These are phyloP conservation scores for Mycena filopes DNA, from an alignment of 768 basidiomycete species.

Conservation along the genomic window DNA sequence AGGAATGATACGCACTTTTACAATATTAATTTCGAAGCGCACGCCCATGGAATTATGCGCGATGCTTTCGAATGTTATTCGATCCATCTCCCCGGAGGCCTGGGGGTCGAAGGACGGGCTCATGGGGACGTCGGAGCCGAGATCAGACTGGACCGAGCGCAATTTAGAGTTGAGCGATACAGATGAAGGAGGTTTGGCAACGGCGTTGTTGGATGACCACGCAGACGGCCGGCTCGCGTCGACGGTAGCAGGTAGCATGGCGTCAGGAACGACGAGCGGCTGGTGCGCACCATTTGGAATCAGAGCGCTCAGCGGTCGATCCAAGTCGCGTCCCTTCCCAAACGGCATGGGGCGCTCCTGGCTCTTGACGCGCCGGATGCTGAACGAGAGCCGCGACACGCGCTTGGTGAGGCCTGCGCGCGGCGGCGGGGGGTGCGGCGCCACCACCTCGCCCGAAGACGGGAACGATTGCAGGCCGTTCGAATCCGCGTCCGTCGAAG, in stretches of 20 bases:
- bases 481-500: constrained; percentile 38
- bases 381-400: constrained; percentile 83
- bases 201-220: neutral
- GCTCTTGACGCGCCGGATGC: constrained; percentile 65
- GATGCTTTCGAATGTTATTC: constrained; percentile 77
- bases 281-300: constrained; percentile 8
- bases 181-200: constrained; percentile 6
- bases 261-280: constrained; percentile 2
- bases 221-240: neutral
- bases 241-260: neutral
- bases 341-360: constrained; percentile 53
- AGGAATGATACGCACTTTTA: constrained; percentile 74
- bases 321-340: neutral
- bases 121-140: constrained; percentile 48
- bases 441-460: constrained; percentile 61
- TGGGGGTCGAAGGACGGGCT: constrained; percentile 59
- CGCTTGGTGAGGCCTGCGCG: constrained; percentile 69
- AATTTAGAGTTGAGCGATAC: constrained; percentile 41
- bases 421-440: constrained; percentile 45
- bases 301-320: neutral
- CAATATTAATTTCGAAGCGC: constrained; percentile 95
- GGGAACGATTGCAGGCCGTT: constrained; percentile 42
- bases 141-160: constrained; percentile 86
- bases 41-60: constrained; percentile 86
- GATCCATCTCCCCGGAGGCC: constrained; percentile 74